phyloP scores from a whole-genome alignment of 176 grass and related monocot genomes.

The Miscanthus lutarioriparius region DNA sequence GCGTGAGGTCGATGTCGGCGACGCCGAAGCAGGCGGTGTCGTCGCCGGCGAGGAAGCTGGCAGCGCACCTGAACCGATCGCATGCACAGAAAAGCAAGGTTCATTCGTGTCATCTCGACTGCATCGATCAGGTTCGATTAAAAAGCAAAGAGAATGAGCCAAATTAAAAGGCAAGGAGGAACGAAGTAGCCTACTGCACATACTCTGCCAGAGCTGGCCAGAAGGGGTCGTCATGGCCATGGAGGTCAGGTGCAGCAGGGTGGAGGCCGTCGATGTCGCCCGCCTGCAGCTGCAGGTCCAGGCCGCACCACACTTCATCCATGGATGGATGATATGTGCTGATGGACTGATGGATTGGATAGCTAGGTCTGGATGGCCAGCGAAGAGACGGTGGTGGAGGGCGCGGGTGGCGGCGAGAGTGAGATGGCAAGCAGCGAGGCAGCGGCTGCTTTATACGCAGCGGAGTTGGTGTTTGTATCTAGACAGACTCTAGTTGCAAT shows the following conservation, averaged over 20 bases:
- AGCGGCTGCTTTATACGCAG: neutral
- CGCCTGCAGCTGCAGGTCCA: constrained; percentile 34
- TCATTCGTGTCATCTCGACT: no score
- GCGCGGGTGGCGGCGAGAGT: neutral
- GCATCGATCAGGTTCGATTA: no score
- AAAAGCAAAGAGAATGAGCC: no score
- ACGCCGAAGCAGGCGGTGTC: constrained; percentile 24
- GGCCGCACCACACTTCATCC: constrained; percentile 50
- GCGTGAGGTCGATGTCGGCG: constrained; percentile 14
- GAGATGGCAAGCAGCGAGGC: neutral
- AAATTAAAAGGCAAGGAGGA: no score
- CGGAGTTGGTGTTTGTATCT: neutral
- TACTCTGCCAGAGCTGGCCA: constrained; percentile 38
- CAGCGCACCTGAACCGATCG: neutral
- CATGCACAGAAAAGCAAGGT: no score
- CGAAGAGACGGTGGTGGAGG: neutral
- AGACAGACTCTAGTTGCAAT: no score
- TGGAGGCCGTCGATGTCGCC: constrained; percentile 29
- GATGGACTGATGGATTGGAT: neutral
- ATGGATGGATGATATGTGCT: neutral
- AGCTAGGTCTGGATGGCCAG: no score
- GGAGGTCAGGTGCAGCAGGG: neutral
- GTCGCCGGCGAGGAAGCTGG: constrained; percentile 32
- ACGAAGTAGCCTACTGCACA: no score
- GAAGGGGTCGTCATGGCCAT: constrained; percentile 19